Conservation (phyloP, 2,329 filamentous ascomycete species). For the Apiospora kogelbergensis region DNA sequence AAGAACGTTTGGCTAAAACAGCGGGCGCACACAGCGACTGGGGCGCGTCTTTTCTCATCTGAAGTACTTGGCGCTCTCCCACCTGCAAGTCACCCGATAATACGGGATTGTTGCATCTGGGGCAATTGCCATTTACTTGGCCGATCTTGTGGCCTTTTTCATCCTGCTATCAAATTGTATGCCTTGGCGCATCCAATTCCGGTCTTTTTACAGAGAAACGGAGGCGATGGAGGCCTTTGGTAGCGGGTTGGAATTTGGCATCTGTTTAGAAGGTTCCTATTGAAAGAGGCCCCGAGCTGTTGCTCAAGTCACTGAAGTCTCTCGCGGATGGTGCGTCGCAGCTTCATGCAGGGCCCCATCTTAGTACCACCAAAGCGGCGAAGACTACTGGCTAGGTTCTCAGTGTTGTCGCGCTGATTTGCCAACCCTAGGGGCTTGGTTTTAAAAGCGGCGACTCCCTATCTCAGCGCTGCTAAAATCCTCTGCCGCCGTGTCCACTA, state of each 20-base stretch:
- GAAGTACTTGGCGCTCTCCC: slow-evolving; percentile 1
- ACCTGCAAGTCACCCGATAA: slow-evolving; percentile 1
- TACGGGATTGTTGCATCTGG: not conserved
- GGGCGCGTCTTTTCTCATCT: slow-evolving; percentile 13
- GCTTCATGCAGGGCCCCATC: slow-evolving; percentile 10
- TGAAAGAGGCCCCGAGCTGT: slow-evolving; percentile 1
- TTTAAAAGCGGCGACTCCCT: slow-evolving; percentile 2
- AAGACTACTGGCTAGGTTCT: slow-evolving; percentile 1
- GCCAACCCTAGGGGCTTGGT: not conserved
- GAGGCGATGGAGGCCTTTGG: not conserved
- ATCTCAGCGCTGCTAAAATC: not conserved
- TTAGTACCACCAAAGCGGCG: not conserved
- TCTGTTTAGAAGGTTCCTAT: slow-evolving; percentile 9
- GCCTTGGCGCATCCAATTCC: not conserved
- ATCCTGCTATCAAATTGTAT: not conserved
- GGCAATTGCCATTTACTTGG: not conserved
- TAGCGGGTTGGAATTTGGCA: not conserved
- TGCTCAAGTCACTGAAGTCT: not conserved
- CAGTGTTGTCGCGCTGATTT: slow-evolving; percentile 5
- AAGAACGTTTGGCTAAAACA: slow-evolving; percentile 13
- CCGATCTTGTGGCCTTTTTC: not conserved
- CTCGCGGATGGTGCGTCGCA: not conserved
- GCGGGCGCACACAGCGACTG: slow-evolving; percentile 14
- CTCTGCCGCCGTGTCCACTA: not conserved
- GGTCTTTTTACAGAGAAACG: not conserved